phyloP scores from a whole-genome alignment of 1,139 yeast species.

The Blastobotrys illinoisensis region DNA sequence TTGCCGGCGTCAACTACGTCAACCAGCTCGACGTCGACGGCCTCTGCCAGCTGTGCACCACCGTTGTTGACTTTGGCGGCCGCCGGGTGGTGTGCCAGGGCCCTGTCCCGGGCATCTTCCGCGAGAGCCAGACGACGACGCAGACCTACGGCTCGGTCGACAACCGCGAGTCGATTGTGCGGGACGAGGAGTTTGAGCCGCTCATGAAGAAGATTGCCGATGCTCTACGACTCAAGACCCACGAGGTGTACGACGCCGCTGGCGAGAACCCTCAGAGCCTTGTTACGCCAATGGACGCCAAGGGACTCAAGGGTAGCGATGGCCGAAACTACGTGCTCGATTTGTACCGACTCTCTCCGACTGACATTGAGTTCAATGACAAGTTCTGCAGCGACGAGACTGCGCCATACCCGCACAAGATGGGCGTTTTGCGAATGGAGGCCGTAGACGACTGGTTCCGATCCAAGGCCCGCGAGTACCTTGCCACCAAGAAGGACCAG shows the following conservation, averaged over 20 bases:
- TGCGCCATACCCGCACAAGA: conserved; percentile 70
- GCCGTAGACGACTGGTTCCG: conserved; percentile 91
- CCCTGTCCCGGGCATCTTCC: conserved; percentile 94
- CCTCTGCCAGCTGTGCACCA: conserved; percentile 66
- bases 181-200: conserved; percentile 47
- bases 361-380: conserved; percentile 73
- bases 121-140: conserved; percentile 40
- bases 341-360: conserved; percentile 75
- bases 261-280: conserved; percentile 41
- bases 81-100: conserved; percentile 86
- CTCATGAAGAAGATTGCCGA: conserved; percentile 61
- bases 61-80: conserved; percentile 86
- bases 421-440: conserved; percentile 75
- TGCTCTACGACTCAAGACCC: conserved; percentile 72
- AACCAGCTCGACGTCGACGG: conserved; percentile 63
- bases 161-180: conserved; percentile 45
- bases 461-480: conserved; percentile 52
- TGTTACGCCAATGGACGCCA: conserved; percentile 69
- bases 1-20: conserved; percentile 62
- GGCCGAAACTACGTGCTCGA: conserved; percentile 82
- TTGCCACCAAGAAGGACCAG: conserved; percentile 22
- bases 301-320: conserved; percentile 83
- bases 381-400: conserved; percentile 41
- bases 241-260: conserved; percentile 46
- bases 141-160: conserved; percentile 71